These are phyloP conservation scores for Scenedesmus sp. DNA, from an alignment of 163 green algal species.

Conservation along the genomic window DNA sequence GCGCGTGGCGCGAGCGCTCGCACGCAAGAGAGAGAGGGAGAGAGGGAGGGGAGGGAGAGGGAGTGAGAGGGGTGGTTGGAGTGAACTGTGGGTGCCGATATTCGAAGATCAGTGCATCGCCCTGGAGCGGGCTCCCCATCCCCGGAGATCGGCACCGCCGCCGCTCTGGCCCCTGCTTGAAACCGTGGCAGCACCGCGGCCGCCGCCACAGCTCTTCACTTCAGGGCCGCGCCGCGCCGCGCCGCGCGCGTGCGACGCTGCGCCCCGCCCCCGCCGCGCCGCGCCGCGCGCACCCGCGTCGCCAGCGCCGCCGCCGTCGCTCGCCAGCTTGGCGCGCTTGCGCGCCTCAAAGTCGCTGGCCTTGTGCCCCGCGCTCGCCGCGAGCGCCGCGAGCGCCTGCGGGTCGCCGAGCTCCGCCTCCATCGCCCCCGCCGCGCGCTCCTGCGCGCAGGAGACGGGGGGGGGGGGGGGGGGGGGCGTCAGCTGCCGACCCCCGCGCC, in stretches of 20 bases:
- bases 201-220: slow-evolving; percentile 38
- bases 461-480: too few relatives aligned
- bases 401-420: slow-evolving; percentile 44
- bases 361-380: slow-evolving; percentile 55
- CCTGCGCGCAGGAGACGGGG: too few relatives aligned
- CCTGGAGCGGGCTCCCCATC: slow-evolving; percentile 29
- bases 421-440: slow-evolving; percentile 22
- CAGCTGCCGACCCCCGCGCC: too few relatives aligned
- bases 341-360: slow-evolving; percentile 63
- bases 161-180: slow-evolving; percentile 23
- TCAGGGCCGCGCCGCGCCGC: too few relatives aligned
- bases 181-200: slow-evolving; percentile 19
- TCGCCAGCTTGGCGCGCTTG: slow-evolving; percentile 52
- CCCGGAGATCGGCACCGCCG: slow-evolving; percentile 35
- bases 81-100: slow-evolving; percentile 22
- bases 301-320: slow-evolving; percentile 8
- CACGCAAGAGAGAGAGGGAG: too few relatives aligned
- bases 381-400: slow-evolving; percentile 50
- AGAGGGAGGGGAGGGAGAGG: too few relatives aligned
- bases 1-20: too few relatives aligned
- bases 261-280: too few relatives aligned
- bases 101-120: slow-evolving; percentile 39
- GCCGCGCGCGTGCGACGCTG: too few relatives aligned
- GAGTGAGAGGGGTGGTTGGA: too few relatives aligned
- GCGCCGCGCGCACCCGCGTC: slow-evolving; percentile 55